phyloP scores from a whole-genome alignment of 352 stramenopile species.

The Phytophthora ohioensis region DNA sequence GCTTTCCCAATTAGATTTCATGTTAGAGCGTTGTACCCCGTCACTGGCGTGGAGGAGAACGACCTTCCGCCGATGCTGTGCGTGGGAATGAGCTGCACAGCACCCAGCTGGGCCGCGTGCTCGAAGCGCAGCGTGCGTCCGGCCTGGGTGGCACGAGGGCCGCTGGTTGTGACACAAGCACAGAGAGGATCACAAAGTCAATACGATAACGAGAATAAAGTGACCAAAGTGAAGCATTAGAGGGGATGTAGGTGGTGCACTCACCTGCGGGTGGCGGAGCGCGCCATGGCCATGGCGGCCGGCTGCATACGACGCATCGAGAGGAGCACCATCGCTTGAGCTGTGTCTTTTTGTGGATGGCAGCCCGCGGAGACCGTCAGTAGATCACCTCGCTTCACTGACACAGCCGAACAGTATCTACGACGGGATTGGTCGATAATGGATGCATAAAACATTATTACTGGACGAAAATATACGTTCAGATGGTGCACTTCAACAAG shows the following conservation, averaged over 20 bases:
- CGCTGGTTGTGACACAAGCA: constrained; percentile 23
- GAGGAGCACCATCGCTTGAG: constrained; percentile 60
- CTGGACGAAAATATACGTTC: constrained; percentile 25
- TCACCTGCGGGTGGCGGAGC: constrained; percentile 41
- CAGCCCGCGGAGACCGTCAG: constrained; percentile 28
- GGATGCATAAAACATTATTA: neutral
- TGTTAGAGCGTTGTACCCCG: constrained; percentile 40
- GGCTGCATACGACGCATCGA: constrained; percentile 74
- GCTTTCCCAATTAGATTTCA: constrained; percentile 3
- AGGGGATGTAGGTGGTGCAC: neutral
- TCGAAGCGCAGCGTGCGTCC: constrained; percentile 49
- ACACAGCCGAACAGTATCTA: neutral
- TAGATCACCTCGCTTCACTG: constrained; percentile 32
- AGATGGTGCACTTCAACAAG: constrained; percentile 6
- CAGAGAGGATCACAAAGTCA: constrained; percentile 3
- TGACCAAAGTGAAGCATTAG: neutral
- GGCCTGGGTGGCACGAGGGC: constrained; percentile 37
- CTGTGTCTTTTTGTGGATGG: constrained; percentile 37
- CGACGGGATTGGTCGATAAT: constrained; percentile 21
- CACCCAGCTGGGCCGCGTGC: constrained; percentile 45
- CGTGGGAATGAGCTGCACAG: constrained; percentile 59
- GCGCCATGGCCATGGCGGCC: constrained; percentile 41
- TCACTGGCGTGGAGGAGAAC: constrained; percentile 68
- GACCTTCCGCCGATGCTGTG: constrained; percentile 55
- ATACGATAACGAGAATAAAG: neutral